Evolutionary conservation across 495 filamentous ascomycete species (phyloP).

Genomic region (Hypoxylon perforatum): DNA sequence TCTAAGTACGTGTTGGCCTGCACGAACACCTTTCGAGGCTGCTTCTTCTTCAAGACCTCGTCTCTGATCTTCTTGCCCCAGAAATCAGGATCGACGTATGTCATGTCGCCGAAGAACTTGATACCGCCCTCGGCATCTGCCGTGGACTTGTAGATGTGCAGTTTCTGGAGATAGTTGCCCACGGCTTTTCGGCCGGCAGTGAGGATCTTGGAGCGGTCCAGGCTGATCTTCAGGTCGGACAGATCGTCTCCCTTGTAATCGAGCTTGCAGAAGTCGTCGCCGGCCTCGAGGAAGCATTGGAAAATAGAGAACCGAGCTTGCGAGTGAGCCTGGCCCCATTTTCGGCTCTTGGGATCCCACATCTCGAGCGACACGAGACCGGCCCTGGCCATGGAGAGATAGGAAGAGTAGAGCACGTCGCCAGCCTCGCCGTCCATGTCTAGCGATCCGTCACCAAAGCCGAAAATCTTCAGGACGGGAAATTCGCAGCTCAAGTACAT

Average conservation of each 20-base stretch:
- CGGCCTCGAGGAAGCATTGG: constrained; percentile 87
- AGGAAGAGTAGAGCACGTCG: constrained; percentile 84
- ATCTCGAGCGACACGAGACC: constrained; percentile 86
- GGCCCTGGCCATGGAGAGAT: constrained; percentile 91
- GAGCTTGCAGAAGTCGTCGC: constrained; percentile 83
- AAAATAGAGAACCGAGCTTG: constrained; percentile 95
- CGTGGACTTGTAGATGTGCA: constrained; percentile 92
- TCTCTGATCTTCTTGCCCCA: constrained; percentile 81
- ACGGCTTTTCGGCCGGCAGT: constrained; percentile 74
- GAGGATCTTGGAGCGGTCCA: constrained; percentile 87
- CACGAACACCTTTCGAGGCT: constrained; percentile 94
- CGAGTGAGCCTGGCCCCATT: constrained; percentile 96
- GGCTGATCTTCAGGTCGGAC: constrained; percentile 78
- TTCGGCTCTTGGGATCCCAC: constrained; percentile 86
- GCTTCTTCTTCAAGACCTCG: constrained; percentile 85
- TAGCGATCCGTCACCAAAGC: constrained; percentile 78
- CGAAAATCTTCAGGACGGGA: constrained; percentile 87
- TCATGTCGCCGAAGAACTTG: constrained; percentile 84
- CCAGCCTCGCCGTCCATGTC: constrained; percentile 82
- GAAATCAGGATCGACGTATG: constrained; percentile 79
- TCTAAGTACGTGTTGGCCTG: constrained; percentile 86
- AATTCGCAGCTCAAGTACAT: constrained; percentile 95
- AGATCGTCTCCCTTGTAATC: constrained; percentile 79
- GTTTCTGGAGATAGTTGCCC: constrained; percentile 86
- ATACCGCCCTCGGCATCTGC: constrained; percentile 81